Conservation (phyloP, 768 basidiomycete species). For the Postia placenta region DNA sequence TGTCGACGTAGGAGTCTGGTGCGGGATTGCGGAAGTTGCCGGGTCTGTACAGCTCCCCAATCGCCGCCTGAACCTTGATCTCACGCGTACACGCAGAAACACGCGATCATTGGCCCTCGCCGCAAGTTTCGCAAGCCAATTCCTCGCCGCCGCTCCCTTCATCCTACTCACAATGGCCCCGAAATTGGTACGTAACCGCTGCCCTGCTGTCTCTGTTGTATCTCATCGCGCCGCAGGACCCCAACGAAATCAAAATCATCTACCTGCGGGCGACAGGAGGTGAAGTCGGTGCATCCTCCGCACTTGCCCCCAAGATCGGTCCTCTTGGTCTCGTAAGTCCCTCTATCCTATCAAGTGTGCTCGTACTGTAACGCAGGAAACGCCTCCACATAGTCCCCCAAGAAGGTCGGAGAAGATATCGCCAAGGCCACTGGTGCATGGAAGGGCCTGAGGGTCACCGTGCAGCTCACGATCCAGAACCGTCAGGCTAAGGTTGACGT, state of each 20-base stretch:
- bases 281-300: slow-evolving; percentile 98
- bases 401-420: slow-evolving; percentile 99
- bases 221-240: slow-evolving; percentile 56
- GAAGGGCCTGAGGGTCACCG: slow-evolving; percentile 99
- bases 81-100: slow-evolving; percentile 16
- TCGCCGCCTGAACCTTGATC: slow-evolving; percentile 53
- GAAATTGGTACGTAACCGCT: slow-evolving; percentile 53
- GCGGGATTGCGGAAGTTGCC: slow-evolving; percentile 15
- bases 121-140: slow-evolving; percentile 6
- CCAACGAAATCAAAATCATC: slow-evolving; percentile 97
- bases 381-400: slow-evolving; percentile 69
- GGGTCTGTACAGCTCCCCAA: slow-evolving; percentile 50
- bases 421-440: slow-evolving; percentile 97
- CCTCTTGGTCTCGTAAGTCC: slow-evolving; percentile 92
- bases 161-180: slow-evolving; percentile 57
- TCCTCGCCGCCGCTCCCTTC: slow-evolving; percentile 25
- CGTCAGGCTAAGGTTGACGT: slow-evolving; percentile 97
- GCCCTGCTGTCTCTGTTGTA: neutral
- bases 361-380: neutral
- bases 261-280: slow-evolving; percentile 98
- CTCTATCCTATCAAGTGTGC: neutral
- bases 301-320: slow-evolving; percentile 99
- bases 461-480: slow-evolving; percentile 99
- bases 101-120: slow-evolving; percentile 12
- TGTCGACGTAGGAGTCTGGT: slow-evolving; percentile 2